A percentile compares a stretch with the other conserved stretches of the same genome.
Evolutionary conservation across 2,329 filamentous ascomycete genomes (phyloP).

Genomic region (Torrubiella hemipterigena): DNA sequence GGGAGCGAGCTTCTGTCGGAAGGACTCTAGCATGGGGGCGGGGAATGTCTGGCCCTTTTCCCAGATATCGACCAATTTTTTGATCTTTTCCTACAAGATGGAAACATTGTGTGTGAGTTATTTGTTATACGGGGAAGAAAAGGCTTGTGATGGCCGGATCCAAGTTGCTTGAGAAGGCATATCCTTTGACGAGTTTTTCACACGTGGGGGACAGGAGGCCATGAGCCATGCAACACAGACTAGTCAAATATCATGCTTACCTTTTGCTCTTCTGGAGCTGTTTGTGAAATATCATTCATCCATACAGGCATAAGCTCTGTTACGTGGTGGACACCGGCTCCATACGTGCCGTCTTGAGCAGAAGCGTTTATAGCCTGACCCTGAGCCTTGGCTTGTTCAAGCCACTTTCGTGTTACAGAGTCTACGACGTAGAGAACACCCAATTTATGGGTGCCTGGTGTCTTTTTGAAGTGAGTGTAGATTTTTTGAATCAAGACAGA

Average conservation of each 20-base stretch:
- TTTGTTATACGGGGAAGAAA: background rate
- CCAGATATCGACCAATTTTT: slow-evolving; percentile 94
- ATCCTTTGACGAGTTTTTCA: no score
- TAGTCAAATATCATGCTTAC: no score
- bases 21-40: slow-evolving; percentile 60
- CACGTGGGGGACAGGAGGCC: no score
- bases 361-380: slow-evolving; percentile 71
- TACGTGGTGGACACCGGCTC: slow-evolving; percentile 90
- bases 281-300: slow-evolving; percentile 90
- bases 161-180: no score
- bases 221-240: slow-evolving; percentile 15
- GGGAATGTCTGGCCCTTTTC: slow-evolving; percentile 92
- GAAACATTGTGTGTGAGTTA: slow-evolving; percentile 11
- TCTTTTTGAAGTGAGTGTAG: slow-evolving; percentile 93
- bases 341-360: slow-evolving; percentile 84
- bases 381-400: slow-evolving; percentile 82
- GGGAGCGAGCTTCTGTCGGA: slow-evolving; percentile 68
- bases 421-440: slow-evolving; percentile 99
- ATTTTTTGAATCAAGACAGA: slow-evolving; percentile 92
- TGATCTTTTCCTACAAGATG: slow-evolving; percentile 75
- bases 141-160: no score
- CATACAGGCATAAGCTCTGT: slow-evolving; percentile 86
- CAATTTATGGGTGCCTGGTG: slow-evolving; percentile 89
- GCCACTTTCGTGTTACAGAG: slow-evolving; percentile 97
- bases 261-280: slow-evolving; percentile 90